Percentiles rank a stretch among this genome's conserved stretches.
Conservation (phyloP, 2,329 filamentous ascomycete species). For the Diaporthe sp. region DNA sequence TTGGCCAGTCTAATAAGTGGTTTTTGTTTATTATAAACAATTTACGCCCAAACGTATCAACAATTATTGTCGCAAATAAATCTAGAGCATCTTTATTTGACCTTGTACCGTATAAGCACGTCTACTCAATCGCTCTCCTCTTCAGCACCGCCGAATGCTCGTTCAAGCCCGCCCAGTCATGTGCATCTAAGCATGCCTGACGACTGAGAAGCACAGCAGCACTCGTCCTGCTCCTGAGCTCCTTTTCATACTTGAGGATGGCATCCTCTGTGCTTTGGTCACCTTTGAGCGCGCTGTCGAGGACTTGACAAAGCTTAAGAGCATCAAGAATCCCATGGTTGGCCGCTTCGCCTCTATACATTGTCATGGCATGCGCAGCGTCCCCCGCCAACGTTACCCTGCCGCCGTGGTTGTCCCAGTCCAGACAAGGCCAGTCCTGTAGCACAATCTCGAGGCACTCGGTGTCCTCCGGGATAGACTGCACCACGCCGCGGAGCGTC, state of each 20-base stretch:
- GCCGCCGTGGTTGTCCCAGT: conserved; percentile 59
- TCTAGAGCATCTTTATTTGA: neutral
- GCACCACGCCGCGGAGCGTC: conserved; percentile 58
- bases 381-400: conserved; percentile 66
- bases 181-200: conserved; percentile 36
- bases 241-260: conserved; percentile 37
- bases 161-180: conserved; percentile 36
- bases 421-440: conserved; percentile 49
- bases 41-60: neutral
- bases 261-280: conserved; percentile 25
- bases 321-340: conserved; percentile 59
- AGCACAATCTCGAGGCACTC: conserved; percentile 51
- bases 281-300: conserved; percentile 44
- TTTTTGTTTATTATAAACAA: neutral
- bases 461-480: conserved; percentile 58
- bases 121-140: neutral
- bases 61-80: neutral
- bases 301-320: conserved; percentile 44
- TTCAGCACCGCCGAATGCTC: conserved; percentile 36
- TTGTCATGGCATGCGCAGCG: conserved; percentile 71
- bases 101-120: too few species aligned
- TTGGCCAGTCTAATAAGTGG: too few species aligned
- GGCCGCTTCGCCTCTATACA: conserved; percentile 60
- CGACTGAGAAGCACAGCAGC: conserved; percentile 36
- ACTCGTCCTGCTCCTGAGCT: conserved; percentile 33